Evolutionary conservation across 495 filamentous ascomycete genomes (phyloP), one percentile per base, ranked within the genome.

Genomic region (Penicillium bialowiezense): DNA sequence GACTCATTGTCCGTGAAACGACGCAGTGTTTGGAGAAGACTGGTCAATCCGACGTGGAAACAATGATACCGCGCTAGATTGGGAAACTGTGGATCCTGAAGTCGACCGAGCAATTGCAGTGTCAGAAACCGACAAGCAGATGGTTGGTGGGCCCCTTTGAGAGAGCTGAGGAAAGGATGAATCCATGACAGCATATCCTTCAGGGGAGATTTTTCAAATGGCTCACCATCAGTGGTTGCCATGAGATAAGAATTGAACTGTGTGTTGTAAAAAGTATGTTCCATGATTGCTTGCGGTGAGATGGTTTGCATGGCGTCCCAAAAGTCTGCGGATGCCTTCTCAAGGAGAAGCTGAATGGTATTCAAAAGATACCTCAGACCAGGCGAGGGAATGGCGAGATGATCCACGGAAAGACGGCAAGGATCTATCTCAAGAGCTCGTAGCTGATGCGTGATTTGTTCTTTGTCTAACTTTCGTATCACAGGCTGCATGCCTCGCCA

Each of bases 251-350:
- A 63, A 34, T 80, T 75, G 51, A 89, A 85, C 28, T 83, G 81
- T 14, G 82, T 79, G 54, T 84, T 89, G 42, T 79, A 79, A 60
- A 92, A 86, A 38, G 93, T 80, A 42, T 86, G 80, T 52, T 95
- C 88, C 39, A 87, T 80, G 33, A 95, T 74, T 21, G 81, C 75
- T 24, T 83, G 80, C 6, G 89, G 85, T 2, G 86, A 86, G 37
- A 90, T 87, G 13, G 85, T 76, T 24, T 87, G 86, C 72, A 90
- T 87, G 1, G 89, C 87, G 52, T 86, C 84, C 91, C 91, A 96
- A 56, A 95, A 95, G 47, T 87, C 85, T 35, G 76, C 78, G 0
- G 88, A 78, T 0, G 88, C 85, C 48, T 87, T 87, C 47, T 83
- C 79, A 35, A 97, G 68, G 12, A 96, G 73, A 8, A 64, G 73